Evolutionary conservation across 306 rosid species (phyloP), one percentile per base, ranked within the genome.

Genomic region (Inga leiocalycina): DNA sequence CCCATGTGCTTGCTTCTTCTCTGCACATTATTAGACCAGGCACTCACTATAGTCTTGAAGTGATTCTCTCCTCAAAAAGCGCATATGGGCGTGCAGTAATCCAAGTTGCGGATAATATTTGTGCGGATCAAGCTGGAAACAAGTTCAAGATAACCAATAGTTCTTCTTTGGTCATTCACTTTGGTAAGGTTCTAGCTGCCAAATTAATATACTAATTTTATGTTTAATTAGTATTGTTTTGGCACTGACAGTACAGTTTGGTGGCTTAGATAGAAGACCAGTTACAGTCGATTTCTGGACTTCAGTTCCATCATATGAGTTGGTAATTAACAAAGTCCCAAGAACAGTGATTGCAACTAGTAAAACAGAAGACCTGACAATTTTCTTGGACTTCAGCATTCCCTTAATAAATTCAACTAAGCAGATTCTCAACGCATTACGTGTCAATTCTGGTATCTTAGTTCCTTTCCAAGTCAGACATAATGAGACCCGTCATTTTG

Each of bases 261-360:
- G 75, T 83, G 65, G 49, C 49, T 77, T 81, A 92, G 97, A 92
- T 86, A 89, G 92, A 88, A 88, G 97, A 59, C 90, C 91, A 24
- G 90, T 90, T 67, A 79, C 57, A 39, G 92, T 81, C 54, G 97
- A 92, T 76, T 84, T 92, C 45, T 92, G 97, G 97, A 86, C 97
- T 37, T 80, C 92, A n/a, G 90, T 90, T 84, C 89, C 94, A 70
- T 88, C 94, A 17, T 85, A 87, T 16, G 97, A 86, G 85, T 62
- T 92, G 86, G 80, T 83, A 82, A 85, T 90, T 34, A 78, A 86
- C 52, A 91, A 89, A 68, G 79, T 85, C 77, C 92, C 90, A 78
- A 87, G 97, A 83, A 92, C 97, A 39, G 89, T 92, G 27, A 39
- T 86, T 77, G 90, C 94, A 77, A 90, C 94, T 41, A 84, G 86